These are phyloP conservation scores for Penicillium sp. DNA, from an alignment of 2,329 filamentous ascomycete genomes.

Conservation along the genomic window DNA sequence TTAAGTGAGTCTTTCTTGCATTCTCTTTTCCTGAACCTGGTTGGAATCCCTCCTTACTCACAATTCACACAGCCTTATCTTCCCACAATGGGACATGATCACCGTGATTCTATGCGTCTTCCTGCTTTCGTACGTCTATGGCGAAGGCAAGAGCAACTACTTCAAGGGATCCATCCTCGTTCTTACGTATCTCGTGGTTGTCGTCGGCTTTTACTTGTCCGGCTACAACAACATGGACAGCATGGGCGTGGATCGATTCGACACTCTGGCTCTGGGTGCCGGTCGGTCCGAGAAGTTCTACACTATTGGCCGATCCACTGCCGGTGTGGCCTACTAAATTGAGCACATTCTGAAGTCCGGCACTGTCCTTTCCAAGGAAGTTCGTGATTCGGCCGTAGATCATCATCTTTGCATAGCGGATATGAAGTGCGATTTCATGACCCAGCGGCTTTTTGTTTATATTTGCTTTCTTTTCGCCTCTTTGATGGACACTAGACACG, in stretches of 20 bases:
- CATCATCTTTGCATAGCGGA: conserved; percentile 9
- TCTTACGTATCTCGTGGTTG: conserved; percentile 85
- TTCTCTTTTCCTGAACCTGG: not conserved
- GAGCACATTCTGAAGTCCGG: not conserved
- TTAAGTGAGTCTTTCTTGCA: conserved; percentile 44
- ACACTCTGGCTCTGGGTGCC: conserved; percentile 43
- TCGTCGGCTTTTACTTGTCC: conserved; percentile 87
- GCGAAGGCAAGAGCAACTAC: conserved; percentile 99
- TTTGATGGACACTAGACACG: conserved; percentile 1
- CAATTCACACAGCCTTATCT: conserved; percentile 63
- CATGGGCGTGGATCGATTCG: conserved; percentile 46
- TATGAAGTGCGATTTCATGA: conserved; percentile 3
- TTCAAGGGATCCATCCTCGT: conserved; percentile 98
- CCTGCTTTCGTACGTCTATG: conserved; percentile 93
- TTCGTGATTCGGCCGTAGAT: not conserved
- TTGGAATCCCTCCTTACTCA: conserved; percentile 14
- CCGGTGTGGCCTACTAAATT: conserved; percentile 35
- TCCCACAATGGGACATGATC: conserved; percentile 99
- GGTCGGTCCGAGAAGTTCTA: conserved; percentile 35
- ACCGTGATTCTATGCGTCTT: conserved; percentile 95
- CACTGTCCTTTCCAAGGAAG: not conserved
- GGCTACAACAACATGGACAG: conserved; percentile 54
- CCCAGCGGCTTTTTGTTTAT: conserved; percentile 3
- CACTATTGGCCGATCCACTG: conserved; percentile 39
- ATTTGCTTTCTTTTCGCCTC: not conserved